Evolutionary conservation across 176 grass and related monocot genomes (phyloP).

Genomic region (Pontederia paniculata): DNA sequence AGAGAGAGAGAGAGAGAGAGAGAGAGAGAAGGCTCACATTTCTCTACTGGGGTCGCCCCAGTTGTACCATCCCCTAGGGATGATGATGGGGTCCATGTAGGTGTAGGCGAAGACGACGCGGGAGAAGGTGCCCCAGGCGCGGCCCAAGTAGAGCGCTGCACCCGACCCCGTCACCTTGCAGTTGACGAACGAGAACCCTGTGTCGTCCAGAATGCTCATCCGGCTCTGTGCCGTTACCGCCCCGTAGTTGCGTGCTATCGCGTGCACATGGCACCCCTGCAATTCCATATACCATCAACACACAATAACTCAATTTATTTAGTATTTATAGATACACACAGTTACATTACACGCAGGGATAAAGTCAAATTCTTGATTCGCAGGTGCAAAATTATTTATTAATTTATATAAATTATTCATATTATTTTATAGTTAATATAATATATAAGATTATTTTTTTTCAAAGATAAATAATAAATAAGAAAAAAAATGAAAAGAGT

Average conservation of each 20-base stretch:
- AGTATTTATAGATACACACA: too few species aligned
- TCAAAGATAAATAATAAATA: too few species aligned
- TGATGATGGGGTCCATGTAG: constrained; percentile 96
- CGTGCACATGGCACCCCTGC: constrained; percentile 79
- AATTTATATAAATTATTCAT: too few species aligned
- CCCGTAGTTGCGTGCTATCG: constrained; percentile 63
- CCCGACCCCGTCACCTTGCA: constrained; percentile 84
- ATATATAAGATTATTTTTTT: too few species aligned
- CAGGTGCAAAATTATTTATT: too few species aligned
- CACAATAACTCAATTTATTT: too few species aligned
- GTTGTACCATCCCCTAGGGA: constrained; percentile 80
- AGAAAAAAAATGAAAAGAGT: too few species aligned
- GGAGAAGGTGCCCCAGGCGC: constrained; percentile 87
- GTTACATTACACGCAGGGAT: too few species aligned
- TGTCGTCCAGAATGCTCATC: constrained; percentile 72
- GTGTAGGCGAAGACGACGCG: constrained; percentile 92
- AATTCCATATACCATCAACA: too few species aligned
- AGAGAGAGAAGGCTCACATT: constrained; percentile 25
- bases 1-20: background rate
- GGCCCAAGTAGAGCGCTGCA: constrained; percentile 72
- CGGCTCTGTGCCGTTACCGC: constrained; percentile 85
- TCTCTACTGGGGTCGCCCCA: constrained; percentile 80
- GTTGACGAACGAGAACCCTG: constrained; percentile 89
- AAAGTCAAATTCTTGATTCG: too few species aligned
- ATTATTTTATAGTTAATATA: too few species aligned